These are phyloP conservation scores for Fraxinus ornus DNA, from an alignment of 305 asterid species.

Conservation along the genomic window DNA sequence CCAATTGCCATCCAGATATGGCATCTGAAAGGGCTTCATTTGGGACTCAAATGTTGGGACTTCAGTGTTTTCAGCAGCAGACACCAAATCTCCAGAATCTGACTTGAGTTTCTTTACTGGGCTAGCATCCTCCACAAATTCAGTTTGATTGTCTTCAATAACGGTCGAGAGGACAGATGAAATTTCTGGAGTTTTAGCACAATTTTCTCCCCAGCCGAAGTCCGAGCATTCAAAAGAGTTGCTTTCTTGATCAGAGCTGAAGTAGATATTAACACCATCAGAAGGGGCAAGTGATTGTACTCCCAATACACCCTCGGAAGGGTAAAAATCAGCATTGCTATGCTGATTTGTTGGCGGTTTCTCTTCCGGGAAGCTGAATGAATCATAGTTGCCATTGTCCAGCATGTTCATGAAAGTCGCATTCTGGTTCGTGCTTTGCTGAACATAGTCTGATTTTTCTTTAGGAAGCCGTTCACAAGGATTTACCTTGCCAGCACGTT, in stretches of 20 bases:
- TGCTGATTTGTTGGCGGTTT: constrained; percentile 53
- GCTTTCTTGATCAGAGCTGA: constrained; percentile 82
- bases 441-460: constrained; percentile 37
- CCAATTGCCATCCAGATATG: constrained; percentile 68
- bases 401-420: constrained; percentile 33
- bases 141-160: constrained; percentile 54
- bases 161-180: constrained; percentile 58
- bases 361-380: constrained; percentile 51
- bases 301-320: constrained; percentile 34
- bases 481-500: constrained; percentile 36
- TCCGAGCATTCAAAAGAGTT: constrained; percentile 79
- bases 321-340: constrained; percentile 32
- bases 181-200: constrained; percentile 70
- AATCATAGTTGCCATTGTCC: constrained; percentile 42
- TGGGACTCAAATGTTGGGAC: constrained; percentile 54
- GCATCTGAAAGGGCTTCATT: constrained; percentile 63
- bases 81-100: constrained; percentile 21
- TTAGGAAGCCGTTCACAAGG: constrained; percentile 33
- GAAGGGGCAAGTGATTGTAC: constrained; percentile 40
- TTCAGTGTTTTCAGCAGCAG: constrained; percentile 35
- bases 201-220: constrained; percentile 73
- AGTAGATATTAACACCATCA: constrained; percentile 46
- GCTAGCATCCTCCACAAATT: constrained; percentile 37
- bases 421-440: constrained; percentile 32
- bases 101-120: constrained; percentile 56